phyloP scores from a whole-genome alignment of 495 filamentous ascomycete genomes.

The Penicillium manginii region DNA sequence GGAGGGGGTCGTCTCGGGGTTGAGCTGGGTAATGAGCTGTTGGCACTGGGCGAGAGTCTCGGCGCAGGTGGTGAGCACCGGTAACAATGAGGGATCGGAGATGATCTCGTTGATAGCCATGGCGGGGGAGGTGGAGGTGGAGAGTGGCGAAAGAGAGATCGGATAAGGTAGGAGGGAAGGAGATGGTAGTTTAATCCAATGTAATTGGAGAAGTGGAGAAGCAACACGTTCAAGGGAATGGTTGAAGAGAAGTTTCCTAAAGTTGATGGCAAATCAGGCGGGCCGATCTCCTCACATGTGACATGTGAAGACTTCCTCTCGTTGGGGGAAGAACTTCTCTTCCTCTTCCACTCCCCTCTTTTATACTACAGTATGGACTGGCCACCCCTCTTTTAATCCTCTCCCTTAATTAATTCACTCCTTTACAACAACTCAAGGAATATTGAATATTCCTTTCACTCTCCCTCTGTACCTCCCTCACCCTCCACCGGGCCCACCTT shows the following conservation, averaged over 20 bases:
- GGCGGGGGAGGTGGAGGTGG: conserved; percentile 11
- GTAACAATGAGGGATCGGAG: conserved; percentile 67
- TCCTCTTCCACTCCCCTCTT: conserved; percentile 6
- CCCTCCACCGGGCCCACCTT: conserved; percentile 14
- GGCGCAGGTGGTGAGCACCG: conserved; percentile 72
- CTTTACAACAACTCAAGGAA: not conserved
- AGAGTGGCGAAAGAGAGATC: not conserved
- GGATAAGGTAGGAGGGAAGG: no score
- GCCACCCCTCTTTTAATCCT: conserved; percentile 5
- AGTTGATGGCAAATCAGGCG: no score
- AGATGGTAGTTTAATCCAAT: no score
- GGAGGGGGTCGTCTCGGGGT: conserved; percentile 46
- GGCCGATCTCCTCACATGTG: no score
- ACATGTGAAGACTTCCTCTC: no score
- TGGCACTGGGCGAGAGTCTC: conserved; percentile 74
- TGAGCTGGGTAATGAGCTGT: conserved; percentile 65
- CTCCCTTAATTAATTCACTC: conserved; percentile 15
- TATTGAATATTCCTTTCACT: conserved; percentile 3
- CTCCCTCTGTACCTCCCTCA: not conserved
- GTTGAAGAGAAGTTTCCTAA: no score
- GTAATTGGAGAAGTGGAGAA: no score
- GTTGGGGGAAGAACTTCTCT: not conserved
- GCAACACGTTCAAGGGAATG: no score
- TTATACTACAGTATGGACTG: no score
- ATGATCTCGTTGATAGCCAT: conserved; percentile 65